Evolutionary conservation across 73 alveolate genomes (phyloP), one percentile per base, ranked within the genome.

Genomic region (Blepharisma stoltei): DNA sequence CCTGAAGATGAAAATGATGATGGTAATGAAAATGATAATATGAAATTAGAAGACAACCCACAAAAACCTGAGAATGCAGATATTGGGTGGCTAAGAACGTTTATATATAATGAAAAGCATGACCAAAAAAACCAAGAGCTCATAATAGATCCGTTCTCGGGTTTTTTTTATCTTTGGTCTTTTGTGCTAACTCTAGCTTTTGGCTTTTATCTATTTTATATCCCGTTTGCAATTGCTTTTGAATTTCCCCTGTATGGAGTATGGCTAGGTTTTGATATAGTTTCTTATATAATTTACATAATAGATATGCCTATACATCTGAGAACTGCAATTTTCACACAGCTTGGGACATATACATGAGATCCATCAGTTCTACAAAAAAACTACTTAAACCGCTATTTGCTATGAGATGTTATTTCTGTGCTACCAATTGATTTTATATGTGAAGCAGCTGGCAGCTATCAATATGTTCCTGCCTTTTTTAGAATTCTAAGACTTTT

Each of bases 341-440:
- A 60, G 5, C 23, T 60, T 25, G 73, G 73, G 49, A 60, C 37
- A 9, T 60, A 60, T 8, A 5, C 38, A 45, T 41, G 18, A 45
- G 37, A 78, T 44, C 7, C 21, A 20, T 11, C 6, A 18, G 78
- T 78, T 9, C 78, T 87, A 2, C 80, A 76, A 32, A 65, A 45
- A 11, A 11, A 69, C 20, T 82, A 86, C 45, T 49, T 82, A 14
- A 67, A 76, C 41, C 55, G 23, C 9, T 43, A 50, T 41, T 32
- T 87, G 4, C 41, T 78, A 21, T n/a, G 43, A 6, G 94, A 87
- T 52, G 7, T 83, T 3, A 50, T 87, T 4, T 43, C 89, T n/a
- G 49, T 83, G 2, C 43, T 87, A 14, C 94, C 94, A 0, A 7
- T 82, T 3, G 94, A 87, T 76, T 87, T 78, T 66, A 6, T 77